A percentile compares a stretch with the other conserved stretches of the same genome.
Conservation (phyloP, 192 early-diverging fungal genomes). For the Blastocladiella britannica region DNA sequence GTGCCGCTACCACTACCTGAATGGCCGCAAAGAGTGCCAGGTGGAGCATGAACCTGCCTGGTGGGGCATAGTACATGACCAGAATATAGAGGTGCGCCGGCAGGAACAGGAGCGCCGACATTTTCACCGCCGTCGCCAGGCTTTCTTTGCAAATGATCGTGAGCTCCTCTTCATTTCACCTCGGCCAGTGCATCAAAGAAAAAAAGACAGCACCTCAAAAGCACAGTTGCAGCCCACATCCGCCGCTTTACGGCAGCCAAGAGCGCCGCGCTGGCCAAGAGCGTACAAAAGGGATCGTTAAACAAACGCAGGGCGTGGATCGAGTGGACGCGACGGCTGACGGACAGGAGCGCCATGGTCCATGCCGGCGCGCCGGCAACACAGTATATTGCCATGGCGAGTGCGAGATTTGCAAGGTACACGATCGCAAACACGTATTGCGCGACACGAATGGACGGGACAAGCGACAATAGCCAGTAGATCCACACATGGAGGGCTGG, state of each 20-base stretch:
- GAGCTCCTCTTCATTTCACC: too few species aligned
- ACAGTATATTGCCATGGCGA: background rate
- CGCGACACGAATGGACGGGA: conserved; percentile 44
- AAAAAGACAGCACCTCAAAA: too few species aligned
- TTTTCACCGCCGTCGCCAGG: conserved; percentile 69
- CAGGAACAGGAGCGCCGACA: conserved; percentile 82
- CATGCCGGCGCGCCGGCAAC: conserved; percentile 34
- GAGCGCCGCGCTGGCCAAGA: conserved; percentile 48
- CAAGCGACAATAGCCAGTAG: too few species aligned
- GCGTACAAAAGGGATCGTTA: conserved; percentile 81
- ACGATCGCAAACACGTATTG: conserved; percentile 69
- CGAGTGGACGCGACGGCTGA: conserved; percentile 79
- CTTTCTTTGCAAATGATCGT: too few species aligned
- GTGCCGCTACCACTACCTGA: conserved; percentile 35
- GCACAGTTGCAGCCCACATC: too few species aligned
- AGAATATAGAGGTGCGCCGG: conserved; percentile 59
- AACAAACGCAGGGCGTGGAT: conserved; percentile 81
- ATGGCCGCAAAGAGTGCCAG: conserved; percentile 20
- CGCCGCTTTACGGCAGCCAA: too few species aligned
- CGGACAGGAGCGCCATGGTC: conserved; percentile 33
- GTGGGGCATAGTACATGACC: conserved; percentile 23
- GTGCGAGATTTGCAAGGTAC: conserved; percentile 23
- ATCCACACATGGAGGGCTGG: conserved; percentile 87
- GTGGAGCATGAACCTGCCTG: conserved; percentile 20
- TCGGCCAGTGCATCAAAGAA: too few species aligned